These are phyloP conservation scores for Debaryomycetaceae sp. DNA, from an alignment of 1,139 yeast species.

Conservation along the genomic window DNA sequence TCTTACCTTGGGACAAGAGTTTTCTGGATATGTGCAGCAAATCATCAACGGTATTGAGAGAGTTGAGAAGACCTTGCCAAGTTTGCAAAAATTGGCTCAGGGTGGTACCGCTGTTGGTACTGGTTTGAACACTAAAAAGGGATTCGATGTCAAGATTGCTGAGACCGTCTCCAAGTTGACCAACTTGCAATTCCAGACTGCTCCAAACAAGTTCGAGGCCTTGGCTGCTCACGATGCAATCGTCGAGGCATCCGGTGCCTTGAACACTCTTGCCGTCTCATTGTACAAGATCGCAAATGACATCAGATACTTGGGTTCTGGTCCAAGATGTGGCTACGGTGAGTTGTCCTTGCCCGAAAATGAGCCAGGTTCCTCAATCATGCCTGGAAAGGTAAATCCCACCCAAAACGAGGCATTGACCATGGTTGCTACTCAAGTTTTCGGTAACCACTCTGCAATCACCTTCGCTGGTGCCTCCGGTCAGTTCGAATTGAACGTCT, in stretches of 20 bases:
- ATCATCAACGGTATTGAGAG: slow-evolving; percentile 85
- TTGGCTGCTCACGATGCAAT: slow-evolving; percentile 98
- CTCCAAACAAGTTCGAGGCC: slow-evolving; percentile 98
- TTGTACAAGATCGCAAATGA: slow-evolving; percentile 96
- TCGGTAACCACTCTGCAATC: slow-evolving; percentile 93
- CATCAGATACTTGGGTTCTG: slow-evolving; percentile 96
- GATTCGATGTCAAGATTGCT: slow-evolving; percentile 84
- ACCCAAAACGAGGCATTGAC: slow-evolving; percentile 98
- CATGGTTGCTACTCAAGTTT: slow-evolving; percentile 96
- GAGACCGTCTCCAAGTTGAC: slow-evolving; percentile 76
- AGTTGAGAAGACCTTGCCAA: slow-evolving; percentile 72
- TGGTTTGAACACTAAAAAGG: slow-evolving; percentile 89
- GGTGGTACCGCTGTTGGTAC: slow-evolving; percentile 99
- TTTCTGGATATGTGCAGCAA: slow-evolving; percentile 94
- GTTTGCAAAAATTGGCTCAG: slow-evolving; percentile 83
- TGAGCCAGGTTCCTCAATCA: slow-evolving; percentile 98
- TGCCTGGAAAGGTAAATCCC: slow-evolving; percentile 99
- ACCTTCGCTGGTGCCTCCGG: slow-evolving; percentile 98
- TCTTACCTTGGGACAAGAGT: slow-evolving; percentile 95
- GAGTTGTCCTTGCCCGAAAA: slow-evolving; percentile 94
- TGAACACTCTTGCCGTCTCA: slow-evolving; percentile 91
- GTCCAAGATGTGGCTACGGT: slow-evolving; percentile 99
- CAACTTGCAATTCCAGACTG: slow-evolving; percentile 85
- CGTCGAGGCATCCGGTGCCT: slow-evolving; percentile 96
- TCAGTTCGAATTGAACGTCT: slow-evolving; percentile 96